Evolutionary conservation across 2,329 filamentous ascomycete species (phyloP).

Genomic region (Trichophyton simii): DNA sequence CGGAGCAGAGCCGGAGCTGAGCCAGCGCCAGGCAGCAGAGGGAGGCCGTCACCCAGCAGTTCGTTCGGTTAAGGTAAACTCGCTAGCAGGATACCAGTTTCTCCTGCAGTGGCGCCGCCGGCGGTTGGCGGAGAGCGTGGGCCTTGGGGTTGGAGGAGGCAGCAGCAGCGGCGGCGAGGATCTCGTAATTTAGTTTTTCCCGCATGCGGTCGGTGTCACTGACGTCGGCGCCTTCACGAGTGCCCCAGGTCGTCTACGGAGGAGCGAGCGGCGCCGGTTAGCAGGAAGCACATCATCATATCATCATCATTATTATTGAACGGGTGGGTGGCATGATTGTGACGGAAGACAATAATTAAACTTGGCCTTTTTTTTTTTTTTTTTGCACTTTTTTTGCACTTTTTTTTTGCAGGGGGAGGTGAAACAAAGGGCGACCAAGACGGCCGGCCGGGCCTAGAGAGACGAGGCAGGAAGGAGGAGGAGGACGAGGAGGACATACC

Average conservation of each 20-base stretch:
- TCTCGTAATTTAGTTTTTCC: slow-evolving; percentile 9
- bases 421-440: background rate
- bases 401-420: background rate
- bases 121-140: background rate
- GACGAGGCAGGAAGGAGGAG: background rate
- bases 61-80: too few relatives aligned
- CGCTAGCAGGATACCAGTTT: background rate
- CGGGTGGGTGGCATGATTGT: background rate
- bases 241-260: slow-evolving; percentile 75
- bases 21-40: too few relatives aligned
- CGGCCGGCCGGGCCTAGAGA: too few relatives aligned
- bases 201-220: slow-evolving; percentile 32
- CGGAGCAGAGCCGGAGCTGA: background rate
- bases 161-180: background rate
- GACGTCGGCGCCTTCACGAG: slow-evolving; percentile 70
- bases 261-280: slow-evolving; percentile 3
- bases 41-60: too few relatives aligned
- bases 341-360: background rate
- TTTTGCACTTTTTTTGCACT: too few relatives aligned
- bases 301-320: too few relatives aligned
- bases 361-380: background rate
- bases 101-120: background rate
- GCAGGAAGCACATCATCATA: too few relatives aligned
- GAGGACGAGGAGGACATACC: slow-evolving; percentile 41
- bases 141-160: background rate